Conservation (phyloP, 257 asterid species). For the Jaltomata sinuosa region DNA sequence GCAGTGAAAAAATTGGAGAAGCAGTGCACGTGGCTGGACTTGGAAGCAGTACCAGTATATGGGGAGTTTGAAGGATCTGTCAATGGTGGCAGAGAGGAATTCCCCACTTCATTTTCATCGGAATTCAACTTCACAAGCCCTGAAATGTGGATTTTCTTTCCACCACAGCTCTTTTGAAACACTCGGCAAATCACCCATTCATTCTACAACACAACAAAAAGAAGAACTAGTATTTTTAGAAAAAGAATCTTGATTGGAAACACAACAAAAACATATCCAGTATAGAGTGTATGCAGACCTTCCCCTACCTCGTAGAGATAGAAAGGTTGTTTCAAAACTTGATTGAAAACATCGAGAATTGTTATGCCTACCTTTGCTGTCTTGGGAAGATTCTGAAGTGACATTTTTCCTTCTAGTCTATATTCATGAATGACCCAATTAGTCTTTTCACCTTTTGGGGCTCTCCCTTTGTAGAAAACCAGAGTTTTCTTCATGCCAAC, state of each 20-base stretch:
- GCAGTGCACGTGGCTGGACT: slow-evolving; percentile 50
- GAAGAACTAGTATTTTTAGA: too few relatives aligned
- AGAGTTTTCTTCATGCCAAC: slow-evolving; percentile 78
- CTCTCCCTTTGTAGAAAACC: slow-evolving; percentile 79
- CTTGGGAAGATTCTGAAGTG: slow-evolving; percentile 28
- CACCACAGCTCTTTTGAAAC: slow-evolving; percentile 71
- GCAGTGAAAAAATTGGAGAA: slow-evolving; percentile 28
- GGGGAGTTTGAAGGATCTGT: slow-evolving; percentile 51
- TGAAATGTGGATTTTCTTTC: slow-evolving; percentile 63
- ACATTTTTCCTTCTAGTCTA: slow-evolving; percentile 55
- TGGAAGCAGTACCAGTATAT: slow-evolving; percentile 4
- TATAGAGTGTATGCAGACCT: too few relatives aligned
- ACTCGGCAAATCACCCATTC: slow-evolving; percentile 97
- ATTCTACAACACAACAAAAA: slow-evolving; percentile 27
- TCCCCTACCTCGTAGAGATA: too few relatives aligned
- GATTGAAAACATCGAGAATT: slow-evolving; percentile 3
- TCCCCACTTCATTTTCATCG: slow-evolving; percentile 5
- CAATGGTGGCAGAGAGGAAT: slow-evolving; percentile 47
- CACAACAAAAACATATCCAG: too few relatives aligned
- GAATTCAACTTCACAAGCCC: slow-evolving; percentile 37
- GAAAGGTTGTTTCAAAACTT: neutral
- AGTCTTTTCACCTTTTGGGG: slow-evolving; percentile 65
- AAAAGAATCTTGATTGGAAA: too few relatives aligned
- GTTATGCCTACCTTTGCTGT: slow-evolving; percentile 31
- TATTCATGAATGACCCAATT: slow-evolving; percentile 79